Evolutionary conservation across 1,284 basidiomycete genomes (phyloP).

Genomic region (Cystobasidiaceae sp.): DNA sequence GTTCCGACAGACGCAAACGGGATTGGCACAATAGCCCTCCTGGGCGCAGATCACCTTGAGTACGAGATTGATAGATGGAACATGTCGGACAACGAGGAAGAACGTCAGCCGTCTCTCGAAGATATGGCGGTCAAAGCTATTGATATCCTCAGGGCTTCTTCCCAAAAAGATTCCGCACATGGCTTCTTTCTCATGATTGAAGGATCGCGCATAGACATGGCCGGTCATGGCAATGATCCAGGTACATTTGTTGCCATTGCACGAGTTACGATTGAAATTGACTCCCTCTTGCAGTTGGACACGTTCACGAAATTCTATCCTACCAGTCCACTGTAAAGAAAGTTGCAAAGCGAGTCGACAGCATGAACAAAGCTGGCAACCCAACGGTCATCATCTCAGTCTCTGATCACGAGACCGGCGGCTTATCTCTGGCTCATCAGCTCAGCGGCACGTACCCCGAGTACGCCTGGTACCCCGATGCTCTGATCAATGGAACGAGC

Average conservation of each 20-base stretch:
- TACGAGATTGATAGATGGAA: slow-evolving; percentile 37
- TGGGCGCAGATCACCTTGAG: slow-evolving; percentile 36
- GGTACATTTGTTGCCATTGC: too few species aligned
- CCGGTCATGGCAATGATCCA: slow-evolving; percentile 44
- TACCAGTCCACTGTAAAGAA: slow-evolving; percentile 46
- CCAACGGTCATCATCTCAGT: slow-evolving; percentile 46
- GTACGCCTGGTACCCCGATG: slow-evolving; percentile 45
- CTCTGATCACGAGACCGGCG: slow-evolving; percentile 49
- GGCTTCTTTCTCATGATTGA: slow-evolving; percentile 40
- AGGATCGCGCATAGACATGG: slow-evolving; percentile 36
- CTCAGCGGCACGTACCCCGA: slow-evolving; percentile 44
- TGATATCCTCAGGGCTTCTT: slow-evolving; percentile 8
- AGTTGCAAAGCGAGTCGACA: slow-evolving; percentile 44
- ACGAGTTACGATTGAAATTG: too few species aligned
- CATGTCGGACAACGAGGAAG: slow-evolving; percentile 15
- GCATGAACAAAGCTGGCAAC: slow-evolving; percentile 41
- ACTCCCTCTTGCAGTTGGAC: slow-evolving; percentile 34
- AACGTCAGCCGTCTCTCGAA: slow-evolving; percentile 34
- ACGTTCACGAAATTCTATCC: slow-evolving; percentile 46
- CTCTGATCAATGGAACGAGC: slow-evolving; percentile 44
- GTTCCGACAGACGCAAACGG: slow-evolving; percentile 23
- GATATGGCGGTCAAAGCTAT: slow-evolving; percentile 35
- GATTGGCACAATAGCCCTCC: slow-evolving; percentile 33
- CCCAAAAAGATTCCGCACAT: slow-evolving; percentile 21
- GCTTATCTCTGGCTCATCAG: slow-evolving; percentile 47